A percentile compares a stretch with the other conserved stretches of the same genome.
Conservation (phyloP, 1,284 basidiomycete species). For the Phellopilus nigrolimitatus region DNA sequence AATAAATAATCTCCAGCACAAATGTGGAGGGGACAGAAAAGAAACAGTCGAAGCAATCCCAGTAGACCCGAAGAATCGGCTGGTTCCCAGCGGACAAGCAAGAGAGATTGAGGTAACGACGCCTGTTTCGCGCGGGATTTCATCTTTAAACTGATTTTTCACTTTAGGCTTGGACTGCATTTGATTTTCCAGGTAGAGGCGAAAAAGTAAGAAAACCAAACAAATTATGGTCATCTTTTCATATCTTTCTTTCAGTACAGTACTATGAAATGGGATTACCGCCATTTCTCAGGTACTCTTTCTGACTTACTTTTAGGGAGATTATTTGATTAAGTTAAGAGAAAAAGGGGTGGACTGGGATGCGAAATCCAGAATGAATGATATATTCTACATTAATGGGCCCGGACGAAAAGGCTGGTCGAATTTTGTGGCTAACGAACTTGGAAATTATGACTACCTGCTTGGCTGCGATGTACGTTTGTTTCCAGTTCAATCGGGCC, state of each 20-base stretch:
- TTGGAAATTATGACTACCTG: constrained; percentile 79
- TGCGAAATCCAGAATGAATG: constrained; percentile 56
- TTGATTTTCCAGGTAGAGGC: constrained; percentile 75
- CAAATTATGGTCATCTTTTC: not conserved
- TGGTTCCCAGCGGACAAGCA: constrained; percentile 52
- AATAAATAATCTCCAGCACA: constrained; percentile 48
- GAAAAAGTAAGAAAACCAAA: constrained; percentile 49
- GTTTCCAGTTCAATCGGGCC: constrained; percentile 22
- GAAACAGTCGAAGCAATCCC: constrained; percentile 76
- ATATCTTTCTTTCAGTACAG: constrained; percentile 53
- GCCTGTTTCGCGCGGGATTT: not conserved
- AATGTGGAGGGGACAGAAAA: constrained; percentile 76
- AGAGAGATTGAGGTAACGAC: constrained; percentile 64
- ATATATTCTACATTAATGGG: constrained; percentile 57
- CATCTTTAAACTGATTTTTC: constrained; percentile 1
- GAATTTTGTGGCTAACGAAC: constrained; percentile 57
- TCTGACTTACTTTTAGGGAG: not conserved
- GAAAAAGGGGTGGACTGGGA: constrained; percentile 82
- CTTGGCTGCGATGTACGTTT: constrained; percentile 59
- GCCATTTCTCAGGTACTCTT: constrained; percentile 66
- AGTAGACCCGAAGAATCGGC: constrained; percentile 63
- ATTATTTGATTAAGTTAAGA: not conserved
- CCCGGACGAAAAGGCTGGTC: constrained; percentile 67
- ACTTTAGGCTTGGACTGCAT: constrained; percentile 77
- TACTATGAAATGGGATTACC: constrained; percentile 57